Base-by-base conservation (phyloP, 305 asterid genomes). In the Ajuga reptans region DNA sequence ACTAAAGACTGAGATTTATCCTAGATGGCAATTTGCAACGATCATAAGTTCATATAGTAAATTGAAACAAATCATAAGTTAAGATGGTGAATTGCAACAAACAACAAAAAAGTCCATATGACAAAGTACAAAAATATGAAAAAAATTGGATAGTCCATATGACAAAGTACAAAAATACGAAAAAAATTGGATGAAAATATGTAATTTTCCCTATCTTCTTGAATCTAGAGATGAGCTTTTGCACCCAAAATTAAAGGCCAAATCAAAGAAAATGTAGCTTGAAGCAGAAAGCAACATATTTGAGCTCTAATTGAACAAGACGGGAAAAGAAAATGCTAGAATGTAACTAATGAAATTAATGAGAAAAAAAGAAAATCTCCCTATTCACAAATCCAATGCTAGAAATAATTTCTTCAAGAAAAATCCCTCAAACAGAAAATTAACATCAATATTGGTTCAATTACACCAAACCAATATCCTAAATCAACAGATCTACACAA, bases 401-500 rank as follows among this genome's bases (percentile, higher is more conserved):
- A 52, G 17, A 29, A 64, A 4, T 4, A 14, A 9, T 5, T 17
- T 16, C 14, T n/a, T 4, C 3, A 16, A 21, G 21, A n/a, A 52
- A 66, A 24, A 21, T 21, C 27, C 49, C 12, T n/a, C 39, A 70
- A 72, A 57, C 10, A 10, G 34, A 15, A 36, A 75, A n/a, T n/a
- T n/a, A n/a, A 9, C 59, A 47, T 5, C 68, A 68, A 37, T 64
- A 31, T 27, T 52, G 59, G 62, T 64, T 58, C 54, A 71, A 62
- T 72, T 33, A 39, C n/a, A 54, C 49, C 24, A 68, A 76, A 34
- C 49, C 54, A 77, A 75, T 49, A 51, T 63, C 60, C 27, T 55
- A 54, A 71, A 79, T 46, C 69, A 18, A 46, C 46, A 79, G 91
- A 87, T 85, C 91, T 78, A 75, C 71, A 10, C 58, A 79, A 72